Evolutionary conservation across 148 eudicot species (phyloP).

Genomic region (Rhododendron griersonianum): DNA sequence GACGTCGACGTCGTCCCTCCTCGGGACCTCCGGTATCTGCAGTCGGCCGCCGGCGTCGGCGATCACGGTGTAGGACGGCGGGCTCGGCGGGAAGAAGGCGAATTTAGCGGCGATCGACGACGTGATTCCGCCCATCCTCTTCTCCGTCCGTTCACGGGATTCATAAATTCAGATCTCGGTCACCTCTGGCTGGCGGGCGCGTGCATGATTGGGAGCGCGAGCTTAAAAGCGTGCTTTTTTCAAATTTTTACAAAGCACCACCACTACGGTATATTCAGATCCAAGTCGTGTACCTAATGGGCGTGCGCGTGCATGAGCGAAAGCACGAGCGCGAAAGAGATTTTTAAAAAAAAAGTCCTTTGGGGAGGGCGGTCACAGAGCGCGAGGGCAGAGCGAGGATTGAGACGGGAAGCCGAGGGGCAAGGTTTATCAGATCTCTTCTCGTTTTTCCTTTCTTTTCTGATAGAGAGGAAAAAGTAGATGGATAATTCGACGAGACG

Average conservation of each 20-base stretch:
- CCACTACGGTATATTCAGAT: background rate
- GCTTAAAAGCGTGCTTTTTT: background rate
- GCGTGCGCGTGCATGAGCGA: background rate
- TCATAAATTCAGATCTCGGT: constrained; percentile 21
- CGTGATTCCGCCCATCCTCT: constrained; percentile 81
- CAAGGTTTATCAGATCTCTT: too few relatives aligned
- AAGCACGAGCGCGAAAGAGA: background rate
- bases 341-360: background rate
- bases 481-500: too few relatives aligned
- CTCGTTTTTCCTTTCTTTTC: too few relatives aligned
- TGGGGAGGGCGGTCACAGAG: background rate
- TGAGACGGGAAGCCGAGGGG: too few relatives aligned
- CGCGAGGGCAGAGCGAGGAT: too few relatives aligned
- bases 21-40: constrained; percentile 63
- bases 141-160: constrained; percentile 13
- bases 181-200: background rate
- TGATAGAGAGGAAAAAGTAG: too few relatives aligned
- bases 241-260: too few relatives aligned
- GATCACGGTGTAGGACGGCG: constrained; percentile 84
- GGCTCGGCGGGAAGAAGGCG: constrained; percentile 89
- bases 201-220: background rate
- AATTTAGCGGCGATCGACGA: constrained; percentile 96
- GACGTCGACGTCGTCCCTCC: constrained; percentile 59
- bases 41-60: constrained; percentile 39
- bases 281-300: background rate